phyloP scores from a whole-genome alignment of 495 filamentous ascomycete species.

The Chaetomium fimeti region DNA sequence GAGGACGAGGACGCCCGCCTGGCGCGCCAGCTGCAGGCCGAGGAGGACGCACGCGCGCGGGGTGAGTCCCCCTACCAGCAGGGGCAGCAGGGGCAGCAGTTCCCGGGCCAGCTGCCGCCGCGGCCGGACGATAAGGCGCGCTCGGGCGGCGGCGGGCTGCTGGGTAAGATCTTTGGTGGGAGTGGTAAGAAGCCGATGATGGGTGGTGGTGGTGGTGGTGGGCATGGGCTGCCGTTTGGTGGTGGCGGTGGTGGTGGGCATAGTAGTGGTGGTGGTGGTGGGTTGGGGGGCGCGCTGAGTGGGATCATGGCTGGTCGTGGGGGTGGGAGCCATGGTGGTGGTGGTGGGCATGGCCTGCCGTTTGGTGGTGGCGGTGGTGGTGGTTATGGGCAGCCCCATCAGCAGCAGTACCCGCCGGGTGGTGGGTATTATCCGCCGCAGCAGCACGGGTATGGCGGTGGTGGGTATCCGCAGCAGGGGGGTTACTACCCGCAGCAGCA shows the following conservation, averaged over 20 bases:
- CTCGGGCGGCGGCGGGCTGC: slow-evolving; percentile 33
- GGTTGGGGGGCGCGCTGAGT: slow-evolving; percentile 33
- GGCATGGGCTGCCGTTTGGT: slow-evolving; percentile 18
- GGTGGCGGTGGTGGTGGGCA: slow-evolving; percentile 12
- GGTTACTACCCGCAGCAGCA: slow-evolving; percentile 21
- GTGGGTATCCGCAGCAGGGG: slow-evolving; percentile 38
- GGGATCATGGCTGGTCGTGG: too few species aligned
- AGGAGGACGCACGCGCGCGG: slow-evolving; percentile 67
- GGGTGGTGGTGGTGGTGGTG: slow-evolving; percentile 22
- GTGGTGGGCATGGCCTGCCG: slow-evolving; percentile 9
- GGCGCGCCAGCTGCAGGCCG: slow-evolving; percentile 75
- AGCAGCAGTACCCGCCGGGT: slow-evolving; percentile 26
- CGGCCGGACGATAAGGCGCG: slow-evolving; percentile 42
- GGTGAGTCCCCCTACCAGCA: slow-evolving; percentile 18
- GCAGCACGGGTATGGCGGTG: slow-evolving; percentile 42
- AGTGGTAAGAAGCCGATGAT: slow-evolving; percentile 32
- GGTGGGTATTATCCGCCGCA: slow-evolving; percentile 36
- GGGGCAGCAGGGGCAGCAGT: slow-evolving; percentile 19
- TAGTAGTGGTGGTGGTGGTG: slow-evolving; percentile 15
- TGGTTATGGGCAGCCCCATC: slow-evolving; percentile 26
- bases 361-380: slow-evolving; percentile 39
- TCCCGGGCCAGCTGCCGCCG: slow-evolving; percentile 42
- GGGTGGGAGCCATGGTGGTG: slow-evolving; percentile 21
- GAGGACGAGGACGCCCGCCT: slow-evolving; percentile 67
- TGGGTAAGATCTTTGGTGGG: slow-evolving; percentile 56